Conservation (phyloP, 2,329 filamentous ascomycete species). For the Chrysoporthe cubensis region DNA sequence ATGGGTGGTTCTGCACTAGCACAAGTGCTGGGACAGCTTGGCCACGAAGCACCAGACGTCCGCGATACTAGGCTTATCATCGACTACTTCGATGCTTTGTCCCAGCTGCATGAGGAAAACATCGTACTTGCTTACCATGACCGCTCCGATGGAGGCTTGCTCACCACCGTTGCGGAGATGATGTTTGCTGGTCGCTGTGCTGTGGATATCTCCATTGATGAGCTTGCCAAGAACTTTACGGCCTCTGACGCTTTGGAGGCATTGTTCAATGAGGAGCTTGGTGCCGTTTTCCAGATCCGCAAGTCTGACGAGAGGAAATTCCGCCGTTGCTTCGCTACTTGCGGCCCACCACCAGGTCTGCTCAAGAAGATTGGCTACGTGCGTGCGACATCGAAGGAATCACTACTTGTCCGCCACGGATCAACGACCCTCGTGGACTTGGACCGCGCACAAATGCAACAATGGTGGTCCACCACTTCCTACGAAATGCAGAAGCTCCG, state of each 20-base stretch:
- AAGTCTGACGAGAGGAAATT: slow-evolving; percentile 84
- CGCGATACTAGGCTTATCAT: slow-evolving; percentile 79
- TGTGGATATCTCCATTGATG: slow-evolving; percentile 81
- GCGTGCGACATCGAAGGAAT: slow-evolving; percentile 70
- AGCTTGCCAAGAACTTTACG: slow-evolving; percentile 64
- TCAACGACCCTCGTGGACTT: slow-evolving; percentile 70
- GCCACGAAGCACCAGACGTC: slow-evolving; percentile 83
- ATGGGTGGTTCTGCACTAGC: slow-evolving; percentile 90
- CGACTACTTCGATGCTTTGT: slow-evolving; percentile 89
- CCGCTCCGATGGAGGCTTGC: slow-evolving; percentile 86
- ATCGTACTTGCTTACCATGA: slow-evolving; percentile 92
- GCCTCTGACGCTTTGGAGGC: slow-evolving; percentile 71
- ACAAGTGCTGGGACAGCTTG: slow-evolving; percentile 85
- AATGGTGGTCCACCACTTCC: slow-evolving; percentile 87
- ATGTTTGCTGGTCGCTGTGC: slow-evolving; percentile 96
- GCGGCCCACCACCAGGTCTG: slow-evolving; percentile 78
- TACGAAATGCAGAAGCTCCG: slow-evolving; percentile 88
- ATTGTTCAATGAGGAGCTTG: slow-evolving; percentile 95
- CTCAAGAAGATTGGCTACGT: slow-evolving; percentile 85
- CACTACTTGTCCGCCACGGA: slow-evolving; percentile 75
- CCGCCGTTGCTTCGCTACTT: slow-evolving; percentile 87
- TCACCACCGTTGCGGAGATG: slow-evolving; percentile 94
- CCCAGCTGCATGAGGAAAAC: slow-evolving; percentile 61
- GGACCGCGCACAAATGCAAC: slow-evolving; percentile 74
- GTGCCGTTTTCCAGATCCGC: slow-evolving; percentile 92